Evolutionary conservation across 129 eudicot genomes (phyloP), one percentile per base, ranked within the genome.

Genomic region (Centrapalus pauciflorus): DNA sequence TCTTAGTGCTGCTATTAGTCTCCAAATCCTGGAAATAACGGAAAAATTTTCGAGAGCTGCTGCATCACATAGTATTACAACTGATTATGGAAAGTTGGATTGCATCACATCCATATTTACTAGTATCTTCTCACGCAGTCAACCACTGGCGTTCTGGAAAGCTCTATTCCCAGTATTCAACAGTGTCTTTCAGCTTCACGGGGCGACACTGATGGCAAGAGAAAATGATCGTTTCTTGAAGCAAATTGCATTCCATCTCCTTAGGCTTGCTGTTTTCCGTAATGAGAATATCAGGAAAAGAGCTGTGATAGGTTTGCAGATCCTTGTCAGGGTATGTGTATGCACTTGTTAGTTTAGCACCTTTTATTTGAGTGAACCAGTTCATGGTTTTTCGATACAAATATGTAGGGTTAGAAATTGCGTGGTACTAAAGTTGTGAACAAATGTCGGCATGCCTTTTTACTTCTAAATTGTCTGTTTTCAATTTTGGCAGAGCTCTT

Each of bases 231-330:
- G 96, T 26, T 94, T 94, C 76, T 79, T 94, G 34, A 94, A 94
- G 79, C 99, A 94, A 81, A 84, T 94, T 74, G 90, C 99, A 43
- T 94, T 94, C 76, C 96, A 94, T 76, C 97, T 94, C 69, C 90
- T 94, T 16, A 87, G 99, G 13, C 97, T 94, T 50, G 99, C 93
- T 48, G 99, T 94, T 55, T 94, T 86, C 62, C 84, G 97, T 46
- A 94, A 94, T 75, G 97, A 89, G 26, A 94, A 82, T 75, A 75
- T 94, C 72, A 77, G 99, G 58, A 89, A 71, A 78, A 77, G 96
- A 61, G 99, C 99, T 7, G 97, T 94, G 16, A 27, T 89, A 69
- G 99, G 99, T 57, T 83, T 94, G 12, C 99, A 94, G 83, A 94
- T 94, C 77, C 99, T 94, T 56, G 93, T 89, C 50, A 83, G 95